Conservation (phyloP, 805 yeast genomes). For the Huiozyma naganishii region DNA sequence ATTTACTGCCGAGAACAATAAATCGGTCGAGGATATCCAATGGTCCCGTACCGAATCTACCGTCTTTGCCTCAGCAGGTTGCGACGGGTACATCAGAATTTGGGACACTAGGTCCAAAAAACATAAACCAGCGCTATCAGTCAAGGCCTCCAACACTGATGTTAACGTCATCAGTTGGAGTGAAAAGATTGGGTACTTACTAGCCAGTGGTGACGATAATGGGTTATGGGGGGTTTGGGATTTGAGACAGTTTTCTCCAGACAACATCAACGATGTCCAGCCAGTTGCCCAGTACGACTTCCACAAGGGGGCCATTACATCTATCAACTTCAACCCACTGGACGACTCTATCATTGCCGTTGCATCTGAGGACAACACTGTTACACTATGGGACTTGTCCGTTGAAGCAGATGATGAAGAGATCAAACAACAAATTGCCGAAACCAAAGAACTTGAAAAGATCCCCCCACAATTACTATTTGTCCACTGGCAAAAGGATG, state of each 20-base stretch:
- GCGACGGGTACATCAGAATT: slow-evolving; percentile 68
- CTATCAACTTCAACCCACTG: slow-evolving; percentile 86
- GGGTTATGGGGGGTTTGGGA: slow-evolving; percentile 99
- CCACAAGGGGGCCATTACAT: slow-evolving; percentile 88
- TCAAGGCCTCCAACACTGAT: slow-evolving; percentile 69
- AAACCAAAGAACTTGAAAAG: slow-evolving; percentile 68
- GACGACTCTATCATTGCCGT: slow-evolving; percentile 96
- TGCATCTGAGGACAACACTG: slow-evolving; percentile 93
- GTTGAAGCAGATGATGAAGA: slow-evolving; percentile 99
- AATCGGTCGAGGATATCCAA: slow-evolving; percentile 91
- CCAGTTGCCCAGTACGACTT: slow-evolving; percentile 94
- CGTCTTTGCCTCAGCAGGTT: slow-evolving; percentile 90
- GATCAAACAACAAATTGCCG: slow-evolving; percentile 72
- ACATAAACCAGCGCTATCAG: slow-evolving; percentile 82
- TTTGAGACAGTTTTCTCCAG: slow-evolving; percentile 67
- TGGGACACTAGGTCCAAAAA: slow-evolving; percentile 96
- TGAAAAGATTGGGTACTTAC: slow-evolving; percentile 68
- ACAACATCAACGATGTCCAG: slow-evolving; percentile 31
- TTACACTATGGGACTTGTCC: slow-evolving; percentile 94
- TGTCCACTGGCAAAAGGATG: slow-evolving; percentile 97
- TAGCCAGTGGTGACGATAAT: slow-evolving; percentile 95
- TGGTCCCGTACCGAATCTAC: slow-evolving; percentile 91
- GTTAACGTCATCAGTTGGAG: slow-evolving; percentile 96
- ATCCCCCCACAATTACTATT: slow-evolving; percentile 93
- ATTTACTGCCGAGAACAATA: slow-evolving; percentile 46